These are phyloP conservation scores for Neurospora sublineolata DNA, from an alignment of 495 filamentous ascomycete species.

Conservation along the genomic window DNA sequence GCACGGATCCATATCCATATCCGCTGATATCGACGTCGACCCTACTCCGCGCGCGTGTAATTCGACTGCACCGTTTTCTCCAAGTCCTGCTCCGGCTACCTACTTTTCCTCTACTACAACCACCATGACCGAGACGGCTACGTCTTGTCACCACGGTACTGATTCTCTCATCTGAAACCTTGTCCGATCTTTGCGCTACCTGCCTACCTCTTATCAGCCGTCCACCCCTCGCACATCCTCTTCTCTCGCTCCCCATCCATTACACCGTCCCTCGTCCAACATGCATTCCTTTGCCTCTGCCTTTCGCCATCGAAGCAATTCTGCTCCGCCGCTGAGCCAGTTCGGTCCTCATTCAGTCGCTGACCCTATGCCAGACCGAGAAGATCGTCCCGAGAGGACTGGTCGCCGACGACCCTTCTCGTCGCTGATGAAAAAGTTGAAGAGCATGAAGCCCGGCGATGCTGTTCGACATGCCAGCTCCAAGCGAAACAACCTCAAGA, in stretches of 20 bases:
- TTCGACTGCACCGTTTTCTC: neutral
- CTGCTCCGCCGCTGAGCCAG: slow-evolving; percentile 2
- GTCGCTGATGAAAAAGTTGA: slow-evolving; percentile 86
- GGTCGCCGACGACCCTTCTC: slow-evolving; percentile 76
- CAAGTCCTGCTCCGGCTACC: neutral
- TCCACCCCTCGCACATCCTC: neutral
- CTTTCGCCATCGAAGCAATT: slow-evolving; percentile 10
- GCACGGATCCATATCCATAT: neutral
- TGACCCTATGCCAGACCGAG: slow-evolving; percentile 26
- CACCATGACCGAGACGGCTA: slow-evolving; percentile 57
- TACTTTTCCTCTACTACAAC: slow-evolving; percentile 26
- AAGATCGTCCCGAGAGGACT: slow-evolving; percentile 23
- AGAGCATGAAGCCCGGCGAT: slow-evolving; percentile 58
- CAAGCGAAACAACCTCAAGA: slow-evolving; percentile 30
- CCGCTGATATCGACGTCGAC: neutral
- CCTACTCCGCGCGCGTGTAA: neutral
- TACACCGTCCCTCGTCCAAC: neutral
- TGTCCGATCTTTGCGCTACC: neutral
- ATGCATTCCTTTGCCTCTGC: slow-evolving; percentile 11
- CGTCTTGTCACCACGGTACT: slow-evolving; percentile 50
- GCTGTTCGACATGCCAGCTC: slow-evolving; percentile 21
- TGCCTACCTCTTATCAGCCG: slow-evolving; percentile 7
- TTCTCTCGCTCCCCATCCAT: neutral
- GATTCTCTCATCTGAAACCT: slow-evolving; percentile 5
- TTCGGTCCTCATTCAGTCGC: slow-evolving; percentile 8